Evolutionary conservation across 805 yeast species (phyloP).

Genomic region (Sporopachydermia lactativora): DNA sequence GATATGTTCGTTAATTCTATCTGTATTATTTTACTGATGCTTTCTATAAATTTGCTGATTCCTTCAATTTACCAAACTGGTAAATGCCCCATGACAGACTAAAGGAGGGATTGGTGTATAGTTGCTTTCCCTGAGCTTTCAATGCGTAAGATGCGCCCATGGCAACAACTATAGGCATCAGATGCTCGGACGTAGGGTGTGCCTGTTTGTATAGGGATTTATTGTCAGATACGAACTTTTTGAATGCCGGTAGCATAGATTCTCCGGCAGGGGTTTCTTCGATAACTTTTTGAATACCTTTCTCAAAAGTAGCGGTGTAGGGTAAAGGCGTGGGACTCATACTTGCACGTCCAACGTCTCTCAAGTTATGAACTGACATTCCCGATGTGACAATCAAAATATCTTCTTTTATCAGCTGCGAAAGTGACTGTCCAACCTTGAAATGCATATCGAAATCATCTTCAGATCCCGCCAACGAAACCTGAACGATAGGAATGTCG

Average conservation of each 20-base stretch:
- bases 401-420: slow-evolving; percentile 35
- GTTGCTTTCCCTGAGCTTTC: slow-evolving; percentile 25
- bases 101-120: slow-evolving; percentile 28
- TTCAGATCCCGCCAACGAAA: slow-evolving; percentile 20
- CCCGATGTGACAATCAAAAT: slow-evolving; percentile 54
- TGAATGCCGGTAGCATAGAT: slow-evolving; percentile 24
- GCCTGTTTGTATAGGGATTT: slow-evolving; percentile 30
- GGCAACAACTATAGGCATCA: slow-evolving; percentile 50
- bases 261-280: slow-evolving; percentile 14
- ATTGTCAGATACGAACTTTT: slow-evolving; percentile 20
- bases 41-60: not conserved
- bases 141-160: slow-evolving; percentile 31
- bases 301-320: slow-evolving; percentile 40
- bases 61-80: slow-evolving; percentile 22
- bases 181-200: slow-evolving; percentile 71
- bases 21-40: too few relatives aligned
- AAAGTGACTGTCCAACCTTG: slow-evolving; percentile 41
- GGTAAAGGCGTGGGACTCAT: slow-evolving; percentile 21
- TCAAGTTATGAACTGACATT: slow-evolving; percentile 65
- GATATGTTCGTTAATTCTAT: too few relatives aligned
- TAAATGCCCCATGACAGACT: slow-evolving; percentile 59
- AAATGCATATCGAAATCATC: slow-evolving; percentile 25
- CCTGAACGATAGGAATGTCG: slow-evolving; percentile 28
- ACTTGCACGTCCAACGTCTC: slow-evolving; percentile 30
- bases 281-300: slow-evolving; percentile 28